Conservation (phyloP, 192 early-diverging fungal species). For the Coemansia sp. region DNA sequence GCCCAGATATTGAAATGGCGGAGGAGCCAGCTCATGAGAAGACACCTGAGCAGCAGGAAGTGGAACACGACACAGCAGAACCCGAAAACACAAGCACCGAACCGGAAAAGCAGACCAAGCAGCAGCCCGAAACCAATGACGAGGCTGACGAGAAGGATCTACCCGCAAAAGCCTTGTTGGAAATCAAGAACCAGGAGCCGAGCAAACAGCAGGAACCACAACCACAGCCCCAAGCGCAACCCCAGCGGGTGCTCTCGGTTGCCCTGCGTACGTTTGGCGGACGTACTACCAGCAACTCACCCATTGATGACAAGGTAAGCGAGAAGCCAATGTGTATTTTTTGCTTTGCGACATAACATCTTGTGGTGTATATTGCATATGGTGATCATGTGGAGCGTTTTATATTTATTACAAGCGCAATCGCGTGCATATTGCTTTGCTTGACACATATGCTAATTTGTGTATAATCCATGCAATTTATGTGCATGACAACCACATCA, state of each 20-base stretch:
- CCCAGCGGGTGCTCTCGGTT: conserved; percentile 6
- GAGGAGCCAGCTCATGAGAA: background rate
- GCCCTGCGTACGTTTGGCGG: conserved; percentile 1
- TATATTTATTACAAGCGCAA: conserved; percentile 1
- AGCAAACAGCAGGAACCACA: background rate
- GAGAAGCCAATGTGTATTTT: background rate
- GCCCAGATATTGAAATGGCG: background rate
- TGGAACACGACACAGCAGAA: background rate
- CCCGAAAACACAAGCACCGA: background rate
- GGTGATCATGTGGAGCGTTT: conserved; percentile 1
- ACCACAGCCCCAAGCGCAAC: background rate
- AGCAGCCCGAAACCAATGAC: background rate
- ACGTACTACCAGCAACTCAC: background rate
- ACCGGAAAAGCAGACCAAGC: background rate
- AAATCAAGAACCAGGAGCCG: background rate
- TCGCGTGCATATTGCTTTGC: background rate
- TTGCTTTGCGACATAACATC: background rate
- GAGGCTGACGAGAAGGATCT: background rate
- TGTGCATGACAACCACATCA: background rate
- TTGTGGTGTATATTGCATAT: conserved; percentile 12
- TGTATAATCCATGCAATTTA: background rate
- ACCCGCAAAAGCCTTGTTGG: background rate
- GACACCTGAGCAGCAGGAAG: background rate
- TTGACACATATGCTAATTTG: background rate
- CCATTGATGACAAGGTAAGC: conserved; percentile 11